Base-by-base conservation (phyloP, 345 rosid genomes). In the Hypericum androsaemum region DNA sequence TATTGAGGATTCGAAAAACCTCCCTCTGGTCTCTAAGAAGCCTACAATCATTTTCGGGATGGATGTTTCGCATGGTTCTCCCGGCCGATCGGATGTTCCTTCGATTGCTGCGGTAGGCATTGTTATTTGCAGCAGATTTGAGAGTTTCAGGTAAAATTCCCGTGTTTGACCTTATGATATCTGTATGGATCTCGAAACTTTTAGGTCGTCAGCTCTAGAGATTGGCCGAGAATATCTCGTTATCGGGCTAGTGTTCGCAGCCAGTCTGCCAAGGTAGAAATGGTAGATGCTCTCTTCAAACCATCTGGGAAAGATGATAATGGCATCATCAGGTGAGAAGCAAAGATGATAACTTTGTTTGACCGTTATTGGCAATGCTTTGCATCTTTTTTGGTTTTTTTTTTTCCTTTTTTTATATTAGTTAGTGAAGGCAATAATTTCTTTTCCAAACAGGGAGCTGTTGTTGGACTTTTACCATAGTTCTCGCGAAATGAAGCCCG, bases 391-490 rank as follows among this genome's bases (percentile, higher is more conserved):
- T 22, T 1, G 32, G n/a, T n/a, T n/a, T n/a, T n/a, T n/a, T n/a
- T n/a, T 22, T 22, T 22, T 22, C 32, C 32, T 4, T 4, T 22
- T 22, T 1, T 22, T 1, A 4, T 22, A 22, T 22, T 22, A n/a
- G n/a, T n/a, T n/a, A 1, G 32, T 22, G 32, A 22, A 4, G 4
- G 32, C 32, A 22, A 1, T 22, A 47, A 41, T 42, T 59, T 55
- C 45, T 50, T 59, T 57, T 39, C 44, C 40, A 58, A 52, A 13
- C 71, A 89, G 90, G 58, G 97, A 89, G 64, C 61, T 84, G 51
- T 77, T 86, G 35, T 17, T 71, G 14, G 89, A 89, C 39, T 89
- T 86, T 67, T 86, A 55, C 64, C 39, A 40, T 47, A 80, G 94
- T 1, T 81, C 90, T 61, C 59, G 54, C 6, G 40, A 17, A 35